A percentile compares a stretch with the other conserved stretches of the same genome.
Evolutionary conservation across 2,329 filamentous ascomycete genomes (phyloP).

Genomic region (Venturia effusa): DNA sequence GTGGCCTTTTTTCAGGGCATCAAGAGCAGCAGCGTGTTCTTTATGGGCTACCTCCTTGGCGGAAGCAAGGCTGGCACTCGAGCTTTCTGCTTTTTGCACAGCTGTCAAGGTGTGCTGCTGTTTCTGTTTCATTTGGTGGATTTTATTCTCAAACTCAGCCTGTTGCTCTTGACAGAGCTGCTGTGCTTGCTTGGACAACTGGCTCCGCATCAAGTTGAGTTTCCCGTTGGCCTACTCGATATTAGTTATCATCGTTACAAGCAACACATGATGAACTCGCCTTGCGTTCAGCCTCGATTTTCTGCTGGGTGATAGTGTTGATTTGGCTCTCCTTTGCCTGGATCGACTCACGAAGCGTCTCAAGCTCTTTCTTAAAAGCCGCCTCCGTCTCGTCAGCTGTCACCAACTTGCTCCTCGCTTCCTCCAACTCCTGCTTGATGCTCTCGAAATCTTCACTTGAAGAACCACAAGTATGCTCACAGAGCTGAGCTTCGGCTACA

Average conservation of each 20-base stretch:
- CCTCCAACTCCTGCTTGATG: background rate
- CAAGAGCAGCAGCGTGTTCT: background rate
- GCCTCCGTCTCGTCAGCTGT: background rate
- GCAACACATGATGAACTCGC: background rate
- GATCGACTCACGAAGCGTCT: background rate
- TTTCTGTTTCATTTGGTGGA: conserved; percentile 6
- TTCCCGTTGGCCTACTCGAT: background rate
- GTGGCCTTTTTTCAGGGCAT: background rate
- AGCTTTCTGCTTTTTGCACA: background rate
- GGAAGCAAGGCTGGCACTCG: background rate
- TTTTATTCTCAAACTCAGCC: conserved; percentile 10
- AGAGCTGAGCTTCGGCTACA: conserved; percentile 1
- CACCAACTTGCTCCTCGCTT: conserved; percentile 1
- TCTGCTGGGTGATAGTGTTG: background rate
- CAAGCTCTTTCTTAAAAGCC: background rate
- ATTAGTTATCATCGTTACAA: background rate
- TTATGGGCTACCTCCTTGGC: background rate
- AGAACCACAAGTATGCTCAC: background rate
- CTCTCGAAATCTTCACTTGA: background rate
- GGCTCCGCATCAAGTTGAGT: background rate
- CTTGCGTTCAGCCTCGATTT: conserved; percentile 1
- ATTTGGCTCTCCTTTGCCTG: background rate
- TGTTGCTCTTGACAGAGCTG: conserved; percentile 5
- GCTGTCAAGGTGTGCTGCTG: background rate
- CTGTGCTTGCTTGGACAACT: conserved; percentile 1